Conservation (phyloP, 1,284 basidiomycete genomes). For the Cryptococcus sp. region DNA sequence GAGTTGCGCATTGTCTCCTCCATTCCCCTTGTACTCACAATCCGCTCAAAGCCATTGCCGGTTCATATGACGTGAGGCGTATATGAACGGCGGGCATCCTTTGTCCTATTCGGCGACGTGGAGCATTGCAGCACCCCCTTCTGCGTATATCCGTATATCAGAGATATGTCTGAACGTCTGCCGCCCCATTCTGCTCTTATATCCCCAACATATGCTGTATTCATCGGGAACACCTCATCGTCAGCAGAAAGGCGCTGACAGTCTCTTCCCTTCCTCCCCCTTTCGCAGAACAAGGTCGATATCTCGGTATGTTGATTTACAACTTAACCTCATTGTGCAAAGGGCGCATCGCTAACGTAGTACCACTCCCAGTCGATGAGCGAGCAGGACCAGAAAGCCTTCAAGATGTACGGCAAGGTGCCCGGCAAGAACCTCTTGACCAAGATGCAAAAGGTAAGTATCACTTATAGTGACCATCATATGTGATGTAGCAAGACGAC, state of each 20-base stretch:
- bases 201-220: neutral
- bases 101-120: conserved; percentile 5
- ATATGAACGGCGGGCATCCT: conserved; percentile 13
- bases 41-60: conserved; percentile 1
- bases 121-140: neutral
- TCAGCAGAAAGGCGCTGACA: conserved; percentile 4
- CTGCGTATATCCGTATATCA: neutral
- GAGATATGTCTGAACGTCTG: neutral
- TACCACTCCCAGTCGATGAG: conserved; percentile 65
- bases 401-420: conserved; percentile 90
- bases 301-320: conserved; percentile 39
- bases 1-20: neutral
- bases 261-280: neutral
- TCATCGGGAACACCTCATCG: neutral
- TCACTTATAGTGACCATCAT: neutral
- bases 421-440: conserved; percentile 88
- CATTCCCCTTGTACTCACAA: neutral
- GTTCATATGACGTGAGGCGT: neutral
- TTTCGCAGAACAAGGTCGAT: conserved; percentile 51
- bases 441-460: conserved; percentile 87
- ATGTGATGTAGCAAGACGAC: too few species aligned
- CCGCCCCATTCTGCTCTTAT: neutral
- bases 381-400: conserved; percentile 91
- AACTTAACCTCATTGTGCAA: neutral
- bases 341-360: neutral